Evolutionary conservation across 345 rosid genomes (phyloP).

Genomic region (Euphorbia tirucalli): DNA sequence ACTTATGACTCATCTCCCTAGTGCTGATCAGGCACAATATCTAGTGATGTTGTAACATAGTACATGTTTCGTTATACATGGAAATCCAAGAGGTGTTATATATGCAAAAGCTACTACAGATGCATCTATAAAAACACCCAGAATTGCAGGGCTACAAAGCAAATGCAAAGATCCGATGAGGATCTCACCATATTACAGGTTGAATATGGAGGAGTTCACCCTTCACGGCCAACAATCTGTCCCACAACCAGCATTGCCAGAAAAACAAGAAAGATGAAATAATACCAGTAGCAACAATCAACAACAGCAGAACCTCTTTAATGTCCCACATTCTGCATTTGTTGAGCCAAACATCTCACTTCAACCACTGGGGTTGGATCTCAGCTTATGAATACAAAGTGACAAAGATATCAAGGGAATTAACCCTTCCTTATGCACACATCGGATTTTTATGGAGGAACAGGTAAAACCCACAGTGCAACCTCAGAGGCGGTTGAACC

Average conservation of each 20-base stretch:
- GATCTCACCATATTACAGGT: constrained; percentile 57
- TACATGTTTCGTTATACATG: too few species aligned
- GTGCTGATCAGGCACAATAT: too few species aligned
- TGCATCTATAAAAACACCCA: constrained; percentile 64
- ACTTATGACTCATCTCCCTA: too few species aligned
- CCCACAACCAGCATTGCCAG: constrained; percentile 43
- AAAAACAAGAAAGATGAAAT: constrained; percentile 42
- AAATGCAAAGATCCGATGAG: constrained; percentile 75
- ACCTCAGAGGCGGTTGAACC: too few species aligned
- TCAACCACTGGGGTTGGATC: constrained; percentile 51
- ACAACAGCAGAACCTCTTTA: constrained; percentile 37
- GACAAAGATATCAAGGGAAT: too few species aligned
- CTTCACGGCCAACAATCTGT: constrained; percentile 26
- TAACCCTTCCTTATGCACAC: too few species aligned
- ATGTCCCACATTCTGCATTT: constrained; percentile 54
- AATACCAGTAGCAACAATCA: constrained; percentile 12
- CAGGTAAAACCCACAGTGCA: too few species aligned
- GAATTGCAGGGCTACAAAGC: constrained; percentile 83
- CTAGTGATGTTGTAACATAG: too few species aligned
- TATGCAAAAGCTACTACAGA: constrained; percentile 75
- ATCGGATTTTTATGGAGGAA: too few species aligned
- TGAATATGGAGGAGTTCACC: constrained; percentile 65
- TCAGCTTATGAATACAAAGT: too few species aligned
- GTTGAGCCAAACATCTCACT: constrained; percentile 69
- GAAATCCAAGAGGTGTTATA: background rate